Base-by-base conservation (phyloP, 805 yeast species). In the Hagleromyces aurorensis region DNA sequence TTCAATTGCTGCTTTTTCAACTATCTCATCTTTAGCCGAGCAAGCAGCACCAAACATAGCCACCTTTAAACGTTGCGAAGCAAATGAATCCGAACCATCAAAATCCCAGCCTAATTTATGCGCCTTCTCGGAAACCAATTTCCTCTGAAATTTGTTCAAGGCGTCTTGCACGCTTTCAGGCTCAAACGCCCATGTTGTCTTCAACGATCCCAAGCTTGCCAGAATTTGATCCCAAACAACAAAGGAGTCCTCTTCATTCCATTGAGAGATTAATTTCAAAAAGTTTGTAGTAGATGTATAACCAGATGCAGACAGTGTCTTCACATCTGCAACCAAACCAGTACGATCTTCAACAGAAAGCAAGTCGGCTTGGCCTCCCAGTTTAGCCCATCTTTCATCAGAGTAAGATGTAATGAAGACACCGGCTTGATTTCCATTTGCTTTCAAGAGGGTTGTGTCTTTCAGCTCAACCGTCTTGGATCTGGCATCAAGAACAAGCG, bases 291-390 rank as follows among this genome's bases (percentile, higher is more conserved):
- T 72, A 15, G 76, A 62, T 33, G 78, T 71, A 44, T 70, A 69
- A 17, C 91, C 91, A 12, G 89, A 75, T 16, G 75, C 61, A 4
- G 89, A 73, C 42, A 80, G 65, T 6, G 84, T 70, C 30, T 70
- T 73, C 12, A 82, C 82, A 59, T 82, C 93, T n/a, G 87, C 80
- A 27, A 81, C 79, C 43, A 79, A 66, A 23, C 87, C 89, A 33
- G 78, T 74, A 57, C 84, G 73, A 57, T 82, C 93, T 52, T 78
- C 82, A 30, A 77, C 79, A 7, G 84, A 67, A 44, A 82, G 66
- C 44, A 68, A 59, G 22, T 74, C 75, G 7, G 65, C 64, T 22
- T 67, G 68, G 37, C 69, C 50, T 32, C 84, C 84, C 43, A 81
- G 65, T 52, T 76, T 75, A 27, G 63, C 59, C 76, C 86, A 76